Evolutionary conservation across 2,329 filamentous ascomycete species (phyloP).

Genomic region (Aspergillus ibericus): DNA sequence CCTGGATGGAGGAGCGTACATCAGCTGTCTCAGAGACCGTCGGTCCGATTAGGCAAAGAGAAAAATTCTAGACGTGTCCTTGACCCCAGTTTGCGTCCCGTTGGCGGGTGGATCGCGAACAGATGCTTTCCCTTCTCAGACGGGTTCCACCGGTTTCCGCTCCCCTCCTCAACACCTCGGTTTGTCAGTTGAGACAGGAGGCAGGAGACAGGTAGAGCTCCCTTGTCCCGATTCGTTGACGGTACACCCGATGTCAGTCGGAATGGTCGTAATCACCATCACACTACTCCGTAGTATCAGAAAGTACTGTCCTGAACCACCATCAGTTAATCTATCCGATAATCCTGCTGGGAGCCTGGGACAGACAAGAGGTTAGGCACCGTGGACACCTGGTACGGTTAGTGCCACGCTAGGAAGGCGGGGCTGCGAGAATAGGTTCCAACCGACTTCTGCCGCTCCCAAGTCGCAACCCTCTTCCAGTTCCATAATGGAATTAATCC

Average conservation of each 20-base stretch:
- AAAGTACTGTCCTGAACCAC: too few relatives aligned
- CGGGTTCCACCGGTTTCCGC: background rate
- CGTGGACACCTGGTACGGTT: background rate
- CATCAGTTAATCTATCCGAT: too few relatives aligned
- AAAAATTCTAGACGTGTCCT: conserved; percentile 19
- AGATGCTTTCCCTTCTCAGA: conserved; percentile 8
- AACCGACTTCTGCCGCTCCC: conserved; percentile 2
- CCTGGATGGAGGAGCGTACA: background rate
- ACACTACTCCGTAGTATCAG: too few relatives aligned
- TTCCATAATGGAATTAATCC: background rate
- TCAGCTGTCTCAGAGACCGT: conserved; percentile 18
- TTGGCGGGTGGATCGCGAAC: conserved; percentile 9
- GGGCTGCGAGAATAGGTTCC: conserved; percentile 1
- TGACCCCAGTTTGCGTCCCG: conserved; percentile 4
- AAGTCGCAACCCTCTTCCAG: background rate
- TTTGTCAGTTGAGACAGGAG: background rate
- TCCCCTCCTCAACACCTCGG: background rate
- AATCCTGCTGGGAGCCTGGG: too few relatives aligned
- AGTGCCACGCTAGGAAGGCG: conserved; percentile 1
- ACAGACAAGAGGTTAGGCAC: too few relatives aligned
- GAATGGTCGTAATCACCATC: too few relatives aligned
- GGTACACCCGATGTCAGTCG: too few relatives aligned
- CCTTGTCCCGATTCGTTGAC: background rate
- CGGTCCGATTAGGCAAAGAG: conserved; percentile 10
- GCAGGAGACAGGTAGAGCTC: background rate